Conservation (phyloP, 169 alveolate genomes). For the Cryptosporidium xiaoi region DNA sequence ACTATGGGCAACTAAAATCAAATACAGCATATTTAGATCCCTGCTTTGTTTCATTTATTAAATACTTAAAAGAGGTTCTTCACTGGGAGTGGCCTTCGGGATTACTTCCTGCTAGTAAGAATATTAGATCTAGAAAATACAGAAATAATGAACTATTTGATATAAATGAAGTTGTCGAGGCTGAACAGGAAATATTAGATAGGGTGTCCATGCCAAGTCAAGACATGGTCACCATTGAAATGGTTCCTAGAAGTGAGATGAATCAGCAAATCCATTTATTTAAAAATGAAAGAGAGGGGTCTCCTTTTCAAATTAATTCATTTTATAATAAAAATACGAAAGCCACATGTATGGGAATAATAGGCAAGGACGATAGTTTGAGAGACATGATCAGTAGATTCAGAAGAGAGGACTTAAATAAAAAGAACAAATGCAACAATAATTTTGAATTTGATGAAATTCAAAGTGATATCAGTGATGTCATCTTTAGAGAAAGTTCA, state of each 20-base stretch:
- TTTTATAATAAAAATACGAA: constrained; percentile 24
- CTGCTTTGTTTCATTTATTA: constrained; percentile 33
- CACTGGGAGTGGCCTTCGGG: constrained; percentile 91
- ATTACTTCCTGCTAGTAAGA: constrained; percentile 85
- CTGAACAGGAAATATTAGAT: constrained; percentile 80
- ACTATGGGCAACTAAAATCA: constrained; percentile 43
- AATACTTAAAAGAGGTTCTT: constrained; percentile 76
- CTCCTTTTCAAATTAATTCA: constrained; percentile 62
- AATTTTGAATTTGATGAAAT: constrained; percentile 52
- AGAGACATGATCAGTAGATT: constrained; percentile 61
- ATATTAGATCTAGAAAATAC: constrained; percentile 84
- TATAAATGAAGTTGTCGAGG: constrained; percentile 85
- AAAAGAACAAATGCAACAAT: background rate
- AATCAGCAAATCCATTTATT: constrained; percentile 55
- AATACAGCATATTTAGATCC: constrained; percentile 45
- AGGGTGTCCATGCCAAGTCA: constrained; percentile 70
- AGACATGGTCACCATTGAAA: constrained; percentile 60
- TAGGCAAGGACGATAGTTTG: constrained; percentile 51
- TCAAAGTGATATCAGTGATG: constrained; percentile 70
- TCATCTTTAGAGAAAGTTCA: constrained; percentile 54
- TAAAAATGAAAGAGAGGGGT: constrained; percentile 20
- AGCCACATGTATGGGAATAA: constrained; percentile 72
- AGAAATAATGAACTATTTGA: constrained; percentile 82
- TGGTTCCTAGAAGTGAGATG: constrained; percentile 40
- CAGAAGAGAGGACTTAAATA: constrained; percentile 10